Evolutionary conservation across 2,329 filamentous ascomycete genomes (phyloP).

Genomic region (Proliferodiscus dingleyae): DNA sequence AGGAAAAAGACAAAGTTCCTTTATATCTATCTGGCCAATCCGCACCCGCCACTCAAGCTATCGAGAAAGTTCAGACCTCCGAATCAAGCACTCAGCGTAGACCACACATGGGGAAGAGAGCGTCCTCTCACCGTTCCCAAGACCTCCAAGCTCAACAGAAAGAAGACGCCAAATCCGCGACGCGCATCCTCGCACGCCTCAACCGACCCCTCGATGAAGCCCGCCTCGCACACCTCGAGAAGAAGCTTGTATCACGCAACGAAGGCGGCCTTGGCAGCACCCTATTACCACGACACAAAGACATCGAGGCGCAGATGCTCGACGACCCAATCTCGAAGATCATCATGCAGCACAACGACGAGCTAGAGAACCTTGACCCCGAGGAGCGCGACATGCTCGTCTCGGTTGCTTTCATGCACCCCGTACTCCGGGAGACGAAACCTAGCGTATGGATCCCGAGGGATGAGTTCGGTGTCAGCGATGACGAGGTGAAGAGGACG

Average conservation of each 20-base stretch:
- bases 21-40: no score
- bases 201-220: conserved; percentile 19
- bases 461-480: conserved; percentile 80
- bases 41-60: no score
- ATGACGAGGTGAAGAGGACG: conserved; percentile 83
- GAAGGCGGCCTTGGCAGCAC: conserved; percentile 6
- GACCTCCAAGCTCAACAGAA: conserved; percentile 47
- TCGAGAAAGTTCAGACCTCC: no score
- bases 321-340: conserved; percentile 20
- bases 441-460: conserved; percentile 90
- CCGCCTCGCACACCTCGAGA: conserved; percentile 16
- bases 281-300: conserved; percentile 39
- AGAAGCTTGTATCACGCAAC: conserved; percentile 12
- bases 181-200: conserved; percentile 17
- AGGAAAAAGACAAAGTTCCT: no score
- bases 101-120: conserved; percentile 13
- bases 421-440: conserved; percentile 72
- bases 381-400: conserved; percentile 84
- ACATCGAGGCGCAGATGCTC: conserved; percentile 68
- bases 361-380: conserved; percentile 86
- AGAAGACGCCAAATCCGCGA: conserved; percentile 35
- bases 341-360: conserved; percentile 54
- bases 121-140: conserved; percentile 64
- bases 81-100: no score
- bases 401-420: conserved; percentile 72